Evolutionary conservation across 768 basidiomycete species (phyloP).

Genomic region (Boletus vinaceobasis): DNA sequence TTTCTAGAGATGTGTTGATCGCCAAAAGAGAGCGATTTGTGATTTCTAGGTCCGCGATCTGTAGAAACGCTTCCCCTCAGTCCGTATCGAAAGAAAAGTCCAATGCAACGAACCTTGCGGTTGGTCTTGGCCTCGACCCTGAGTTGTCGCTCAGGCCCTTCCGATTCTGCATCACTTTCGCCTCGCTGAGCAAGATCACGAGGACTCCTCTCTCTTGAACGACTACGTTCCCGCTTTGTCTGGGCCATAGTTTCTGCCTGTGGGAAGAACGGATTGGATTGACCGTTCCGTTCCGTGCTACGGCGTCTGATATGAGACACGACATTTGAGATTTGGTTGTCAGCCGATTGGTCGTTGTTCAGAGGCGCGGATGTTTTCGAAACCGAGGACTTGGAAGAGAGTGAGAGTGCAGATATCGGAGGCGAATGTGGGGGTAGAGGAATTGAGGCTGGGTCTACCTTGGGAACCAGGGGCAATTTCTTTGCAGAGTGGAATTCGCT

Average conservation of each 20-base stretch:
- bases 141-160: slow-evolving; percentile 48
- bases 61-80: slow-evolving; percentile 3
- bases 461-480: slow-evolving; percentile 22
- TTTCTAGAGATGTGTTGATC: slow-evolving; percentile 81
- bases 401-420: slow-evolving; percentile 65
- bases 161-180: slow-evolving; percentile 35
- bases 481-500: slow-evolving; percentile 22
- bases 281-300: slow-evolving; percentile 25
- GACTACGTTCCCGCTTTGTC: slow-evolving; percentile 16
- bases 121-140: slow-evolving; percentile 79
- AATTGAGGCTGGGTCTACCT: slow-evolving; percentile 53
- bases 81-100: background rate
- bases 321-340: slow-evolving; percentile 38
- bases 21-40: slow-evolving; percentile 81
- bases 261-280: slow-evolving; percentile 7
- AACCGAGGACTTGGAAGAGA: slow-evolving; percentile 73
- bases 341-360: slow-evolving; percentile 37
- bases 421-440: slow-evolving; percentile 72
- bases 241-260: slow-evolving; percentile 12
- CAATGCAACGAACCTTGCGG: slow-evolving; percentile 58
- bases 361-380: slow-evolving; percentile 50
- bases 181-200: slow-evolving; percentile 11
- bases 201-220: slow-evolving; percentile 19
- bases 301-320: slow-evolving; percentile 42
- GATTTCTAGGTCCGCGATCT: slow-evolving; percentile 94